Evolutionary conservation across 139 green algal genomes (phyloP), one percentile per base, ranked within the genome.

Genomic region (Picochlorum costavermella): DNA sequence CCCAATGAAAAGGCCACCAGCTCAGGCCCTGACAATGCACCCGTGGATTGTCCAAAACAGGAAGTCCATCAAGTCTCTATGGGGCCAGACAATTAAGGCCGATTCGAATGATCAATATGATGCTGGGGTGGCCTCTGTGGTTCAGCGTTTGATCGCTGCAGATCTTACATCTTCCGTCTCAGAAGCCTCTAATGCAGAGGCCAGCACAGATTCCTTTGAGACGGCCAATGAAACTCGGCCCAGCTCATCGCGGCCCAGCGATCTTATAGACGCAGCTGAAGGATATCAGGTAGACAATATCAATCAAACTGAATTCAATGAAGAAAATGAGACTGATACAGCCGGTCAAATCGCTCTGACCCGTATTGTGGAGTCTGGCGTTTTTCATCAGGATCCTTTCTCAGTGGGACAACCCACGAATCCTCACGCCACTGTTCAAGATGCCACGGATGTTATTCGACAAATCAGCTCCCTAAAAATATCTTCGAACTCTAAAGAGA

Each of bases 41-140:
- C 67, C 71, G 48, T 98, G 92, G 92, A 80, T 97, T 46, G 75
- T 76, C 51, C 63, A 80, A 60, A 83, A 90, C 69, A 66, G 78
- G 5, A 59, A 70, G 29, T 93, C 83, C 5, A 75, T 97, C 55
- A 79, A 82, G 37, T 70, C 36, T 56, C 79, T 71, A 26, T 94
- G 86, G 86, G 80, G 63, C 6, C 66, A 46, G n/a, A 61, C 26
- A 45, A 61, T 26, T 6, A 45, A 26, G 10, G 56, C 17, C 4
- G 14, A 44, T 23, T 46, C 56, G 20, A 30, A 14, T 20, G 13
- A 44, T 61, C 28, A 45, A 16, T 14, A 26, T 29, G 28, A 46
- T 44, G 13, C 29, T n/a, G 43, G 56, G 10, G 56, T 61, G 6
- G 30, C 30, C 9, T 25, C 29, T 23, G 56, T 45, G 17, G 56